Evolutionary conservation across 2,329 filamentous ascomycete genomes (phyloP), one percentile per base, ranked within the genome.

Genomic region (Hysterium pulicare): DNA sequence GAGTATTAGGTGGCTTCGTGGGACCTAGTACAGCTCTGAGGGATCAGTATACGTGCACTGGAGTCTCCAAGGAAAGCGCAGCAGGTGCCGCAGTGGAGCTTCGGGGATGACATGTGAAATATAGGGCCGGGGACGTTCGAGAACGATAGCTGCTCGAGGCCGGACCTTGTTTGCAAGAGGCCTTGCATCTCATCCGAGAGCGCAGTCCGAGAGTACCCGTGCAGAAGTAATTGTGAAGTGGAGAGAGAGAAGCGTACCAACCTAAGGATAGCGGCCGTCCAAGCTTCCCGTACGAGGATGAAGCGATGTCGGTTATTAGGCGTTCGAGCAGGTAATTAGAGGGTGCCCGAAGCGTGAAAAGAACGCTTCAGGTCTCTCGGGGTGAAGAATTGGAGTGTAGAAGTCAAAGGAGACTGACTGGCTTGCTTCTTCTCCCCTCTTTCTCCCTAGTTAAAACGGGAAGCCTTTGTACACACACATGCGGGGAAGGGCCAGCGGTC

Each of bases 211-310:
- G 23, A 23, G 23, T 31, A 39, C 5, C 26, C 24, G 24, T 24
- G 13, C 2, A 28, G 24, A 28, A 8, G 24, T 8, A 13, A 28
- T 8, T 28, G 23, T 39, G 24, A 21, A 16, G 23, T 30, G 20
- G 23, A 39, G 16, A 30, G 6, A 42, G 28, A 46, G 35, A 45
- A 46, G 43, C 40, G 33, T 17, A 40, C 33, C 24, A 46, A 51
- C 20, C 41, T 49, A 36, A 44, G 38, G 40, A 43, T 22, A 39
- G 38, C 11, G 38, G 37, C 17, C 39, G 15, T 8, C 37, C 24
- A 28, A 28, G 24, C 24, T 28, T 28, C 24, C 24, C 24, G 24
- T 28, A 28, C 24, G 24, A 15, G 37, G 11, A 23, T n/a, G 17
- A 26, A 31, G 13, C 24, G 26, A n/a, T 30, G 17, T 39, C 37